A percentile compares a stretch with the other conserved stretches of the same genome.
Evolutionary conservation across 2,329 filamentous ascomycete species (phyloP).

Genomic region (Ceratocystis diversiconidia): DNA sequence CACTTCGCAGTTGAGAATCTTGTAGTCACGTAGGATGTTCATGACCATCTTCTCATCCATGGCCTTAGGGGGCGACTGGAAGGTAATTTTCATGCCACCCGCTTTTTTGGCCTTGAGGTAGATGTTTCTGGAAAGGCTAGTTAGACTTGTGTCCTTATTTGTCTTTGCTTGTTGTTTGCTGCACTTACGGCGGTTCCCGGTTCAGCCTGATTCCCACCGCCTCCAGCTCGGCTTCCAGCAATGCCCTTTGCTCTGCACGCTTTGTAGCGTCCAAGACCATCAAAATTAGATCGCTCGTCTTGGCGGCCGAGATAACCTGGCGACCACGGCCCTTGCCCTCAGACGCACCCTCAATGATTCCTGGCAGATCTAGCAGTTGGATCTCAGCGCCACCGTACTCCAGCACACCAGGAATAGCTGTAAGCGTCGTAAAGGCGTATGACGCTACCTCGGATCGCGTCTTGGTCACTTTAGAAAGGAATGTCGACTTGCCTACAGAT

Average conservation of each 20-base stretch:
- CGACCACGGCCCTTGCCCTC: constrained; percentile 92
- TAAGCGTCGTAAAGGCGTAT: constrained; percentile 94
- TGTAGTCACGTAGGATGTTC: constrained; percentile 97
- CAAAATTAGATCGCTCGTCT: constrained; percentile 92
- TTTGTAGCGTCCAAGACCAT: constrained; percentile 98
- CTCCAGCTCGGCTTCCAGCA: constrained; percentile 85
- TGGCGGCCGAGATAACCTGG: constrained; percentile 94
- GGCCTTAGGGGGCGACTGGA: constrained; percentile 73
- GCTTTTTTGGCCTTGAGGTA: constrained; percentile 93
- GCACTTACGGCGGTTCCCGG: constrained; percentile 65
- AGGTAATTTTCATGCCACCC: constrained; percentile 97
- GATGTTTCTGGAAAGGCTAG: constrained; percentile 54
- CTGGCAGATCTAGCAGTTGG: constrained; percentile 89
- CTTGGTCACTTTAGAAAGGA: constrained; percentile 97
- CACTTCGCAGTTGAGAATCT: constrained; percentile 94
- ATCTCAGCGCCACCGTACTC: constrained; percentile 98
- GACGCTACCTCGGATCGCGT: constrained; percentile 92
- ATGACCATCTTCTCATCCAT: constrained; percentile 97
- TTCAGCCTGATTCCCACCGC: constrained; percentile 91
- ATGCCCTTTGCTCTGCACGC: constrained; percentile 76
- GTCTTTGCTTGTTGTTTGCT: neutral
- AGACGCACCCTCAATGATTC: constrained; percentile 92
- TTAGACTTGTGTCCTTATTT: neutral
- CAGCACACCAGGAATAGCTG: constrained; percentile 89
- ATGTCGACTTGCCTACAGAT: constrained; percentile 96